Evolutionary conservation across 2,329 filamentous ascomycete species (phyloP).

Genomic region (Monilinia fructigena): DNA sequence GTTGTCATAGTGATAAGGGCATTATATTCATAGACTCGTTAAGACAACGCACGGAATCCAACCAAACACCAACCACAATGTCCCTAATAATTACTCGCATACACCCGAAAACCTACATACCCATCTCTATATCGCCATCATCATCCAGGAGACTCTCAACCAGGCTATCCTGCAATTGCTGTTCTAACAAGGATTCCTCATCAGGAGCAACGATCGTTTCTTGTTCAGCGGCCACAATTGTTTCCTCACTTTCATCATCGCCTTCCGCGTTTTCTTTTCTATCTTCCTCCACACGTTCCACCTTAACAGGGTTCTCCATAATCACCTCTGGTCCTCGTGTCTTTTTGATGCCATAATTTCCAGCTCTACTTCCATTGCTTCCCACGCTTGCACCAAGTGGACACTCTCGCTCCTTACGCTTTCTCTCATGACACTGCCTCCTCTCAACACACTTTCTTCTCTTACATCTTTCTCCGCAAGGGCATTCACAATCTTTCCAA

Average conservation of each 20-base stretch:
- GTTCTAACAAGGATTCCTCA: slow-evolving; percentile 11
- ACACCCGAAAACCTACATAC: slow-evolving; percentile 10
- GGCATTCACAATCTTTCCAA: slow-evolving; percentile 66
- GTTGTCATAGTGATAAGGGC: not conserved
- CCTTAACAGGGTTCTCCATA: not conserved
- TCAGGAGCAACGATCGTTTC: not conserved
- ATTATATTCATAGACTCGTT: slow-evolving; percentile 13
- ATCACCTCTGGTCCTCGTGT: slow-evolving; percentile 13
- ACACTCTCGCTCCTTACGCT: slow-evolving; percentile 13
- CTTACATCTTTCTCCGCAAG: slow-evolving; percentile 45
- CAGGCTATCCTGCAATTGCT: slow-evolving; percentile 16
- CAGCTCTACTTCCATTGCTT: slow-evolving; percentile 10
- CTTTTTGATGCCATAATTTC: slow-evolving; percentile 5
- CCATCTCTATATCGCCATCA: slow-evolving; percentile 24
- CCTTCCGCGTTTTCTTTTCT: not conserved
- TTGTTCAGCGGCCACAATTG: slow-evolving; percentile 6
- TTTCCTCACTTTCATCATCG: slow-evolving; percentile 14
- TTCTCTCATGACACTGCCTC: slow-evolving; percentile 12
- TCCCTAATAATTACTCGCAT: slow-evolving; percentile 1
- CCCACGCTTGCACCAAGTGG: not conserved
- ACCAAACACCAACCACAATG: slow-evolving; percentile 32
- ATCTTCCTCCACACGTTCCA: slow-evolving; percentile 4
- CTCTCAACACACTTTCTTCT: slow-evolving; percentile 21
- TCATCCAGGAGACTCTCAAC: slow-evolving; percentile 21
- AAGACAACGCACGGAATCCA: not conserved